phyloP scores from a whole-genome alignment of 495 filamentous ascomycete genomes.

The Elasticomyces elasticus region DNA sequence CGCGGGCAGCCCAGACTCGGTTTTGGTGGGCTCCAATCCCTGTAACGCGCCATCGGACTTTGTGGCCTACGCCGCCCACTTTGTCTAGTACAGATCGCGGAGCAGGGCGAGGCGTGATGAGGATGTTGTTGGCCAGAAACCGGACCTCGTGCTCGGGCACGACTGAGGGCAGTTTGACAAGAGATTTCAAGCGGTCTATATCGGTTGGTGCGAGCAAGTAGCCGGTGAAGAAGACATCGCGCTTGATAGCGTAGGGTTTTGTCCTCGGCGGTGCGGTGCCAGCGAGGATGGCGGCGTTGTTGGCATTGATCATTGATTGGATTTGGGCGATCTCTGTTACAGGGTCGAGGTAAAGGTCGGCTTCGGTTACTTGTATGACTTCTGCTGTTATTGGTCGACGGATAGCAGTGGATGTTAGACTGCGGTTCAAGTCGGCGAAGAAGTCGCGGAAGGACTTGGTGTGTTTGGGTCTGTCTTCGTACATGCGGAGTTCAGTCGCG shows the following conservation, averaged over 20 bases:
- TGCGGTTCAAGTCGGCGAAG: constrained; percentile 60
- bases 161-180: constrained; percentile 52
- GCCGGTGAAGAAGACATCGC: constrained; percentile 86
- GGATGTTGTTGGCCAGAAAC: constrained; percentile 77
- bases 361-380: constrained; percentile 79
- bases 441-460: constrained; percentile 75
- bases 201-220: constrained; percentile 69
- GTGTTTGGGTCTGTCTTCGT: constrained; percentile 57
- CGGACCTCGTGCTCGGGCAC: constrained; percentile 56
- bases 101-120: constrained; percentile 70
- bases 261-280: constrained; percentile 35
- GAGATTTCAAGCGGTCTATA: constrained; percentile 56
- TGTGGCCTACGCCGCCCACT: constrained; percentile 74
- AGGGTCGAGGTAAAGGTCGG: constrained; percentile 65
- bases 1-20: constrained; percentile 74
- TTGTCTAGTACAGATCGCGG: constrained; percentile 59
- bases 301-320: constrained; percentile 78
- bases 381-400: constrained; percentile 53
- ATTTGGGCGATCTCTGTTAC: constrained; percentile 73
- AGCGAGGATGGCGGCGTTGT: constrained; percentile 50
- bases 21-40: constrained; percentile 64
- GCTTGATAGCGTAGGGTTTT: constrained; percentile 56
- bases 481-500: constrained; percentile 69
- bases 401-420: constrained; percentile 29
- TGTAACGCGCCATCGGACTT: constrained; percentile 72